Evolutionary conservation across 371 early-diverging fungal species (phyloP), one percentile per base, ranked within the genome.

Genomic region (Funneliformis caledonium): DNA sequence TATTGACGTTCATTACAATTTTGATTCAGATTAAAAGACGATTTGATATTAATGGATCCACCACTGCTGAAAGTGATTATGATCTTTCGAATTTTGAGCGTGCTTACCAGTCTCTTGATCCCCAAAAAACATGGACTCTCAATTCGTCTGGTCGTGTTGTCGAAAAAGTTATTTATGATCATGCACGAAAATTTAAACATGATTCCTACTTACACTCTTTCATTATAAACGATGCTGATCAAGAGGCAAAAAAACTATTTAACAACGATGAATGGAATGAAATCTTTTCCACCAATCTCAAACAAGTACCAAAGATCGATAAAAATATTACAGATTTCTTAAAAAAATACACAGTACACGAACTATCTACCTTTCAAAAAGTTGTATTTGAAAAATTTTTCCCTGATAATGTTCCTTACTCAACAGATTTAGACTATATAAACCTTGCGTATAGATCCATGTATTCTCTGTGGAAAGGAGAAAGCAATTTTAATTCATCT

Each of bases 121-220:
- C 37, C 2, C 10, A 26, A 72, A 50, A 74, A 74, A 74, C 56
- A 31, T 74, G 74, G 74, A 50, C 50, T 26, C 73, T 73, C 11
- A 73, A 73, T n/a, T n/a, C n/a, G n/a, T 42, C 52, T 52, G 74
- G 59, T 7, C 48, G 31, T 56, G 59, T 56, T 42, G 74, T 74
- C 33, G 59, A 74, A 47, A 56, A 52, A 74, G 74, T 74, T 19
- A 74, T 74, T 52, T 76, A 76, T 60, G 61, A 67, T 33, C 14
- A 67, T 37, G 37, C 37, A 67, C 1, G 42, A 75, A 48, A 75
- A 9, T 72, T 72, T 16, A 72, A 8, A 72, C 48, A 72, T 52
- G 72, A 72, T 19, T 72, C 48, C 2, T 47, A 72, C 45, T 43
- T 72, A 52, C 48, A 72, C 31, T 72, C 72, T 26, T 72, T 72